phyloP scores from a whole-genome alignment of 192 early-diverging fungal species.

The Entomortierella beljakovae region DNA sequence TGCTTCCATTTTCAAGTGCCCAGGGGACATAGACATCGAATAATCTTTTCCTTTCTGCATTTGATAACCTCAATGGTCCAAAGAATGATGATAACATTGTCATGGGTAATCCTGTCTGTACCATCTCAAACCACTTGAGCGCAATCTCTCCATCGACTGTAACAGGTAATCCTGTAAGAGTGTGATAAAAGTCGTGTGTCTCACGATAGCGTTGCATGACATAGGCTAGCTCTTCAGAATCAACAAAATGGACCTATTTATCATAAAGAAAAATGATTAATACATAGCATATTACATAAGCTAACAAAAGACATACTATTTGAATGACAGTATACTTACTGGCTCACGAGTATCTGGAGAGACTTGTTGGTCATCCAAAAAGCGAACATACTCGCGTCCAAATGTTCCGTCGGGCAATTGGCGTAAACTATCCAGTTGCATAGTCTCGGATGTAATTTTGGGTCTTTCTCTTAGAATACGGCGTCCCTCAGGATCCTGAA shows the following conservation, averaged over 20 bases:
- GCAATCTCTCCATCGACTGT: conserved; percentile 93
- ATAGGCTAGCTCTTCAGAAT: conserved; percentile 92
- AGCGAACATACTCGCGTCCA: conserved; percentile 86
- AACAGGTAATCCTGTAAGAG: conserved; percentile 82
- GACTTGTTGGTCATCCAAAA: conserved; percentile 83
- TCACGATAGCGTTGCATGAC: conserved; percentile 94
- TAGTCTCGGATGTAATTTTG: conserved; percentile 72
- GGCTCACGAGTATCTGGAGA: conserved; percentile 84
- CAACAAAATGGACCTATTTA: conserved; percentile 83
- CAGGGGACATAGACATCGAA: conserved; percentile 87
- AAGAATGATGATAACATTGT: conserved; percentile 83
- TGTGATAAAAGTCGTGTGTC: conserved; percentile 96
- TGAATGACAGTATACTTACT: conserved; percentile 50
- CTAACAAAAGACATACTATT: not conserved
- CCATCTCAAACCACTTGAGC: conserved; percentile 95
- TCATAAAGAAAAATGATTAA: too few species aligned
- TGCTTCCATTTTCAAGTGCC: conserved; percentile 87
- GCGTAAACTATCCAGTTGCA: conserved; percentile 76
- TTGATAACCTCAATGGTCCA: conserved; percentile 80
- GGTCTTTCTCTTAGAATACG: conserved; percentile 88
- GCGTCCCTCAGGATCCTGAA: conserved; percentile 77
- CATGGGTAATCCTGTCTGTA: conserved; percentile 93
- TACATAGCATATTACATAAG: not conserved
- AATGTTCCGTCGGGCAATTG: conserved; percentile 79
- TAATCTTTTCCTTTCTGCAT: conserved; percentile 69